phyloP scores from a whole-genome alignment of 208 protist species.

The Leishmania martiniquensis region DNA sequence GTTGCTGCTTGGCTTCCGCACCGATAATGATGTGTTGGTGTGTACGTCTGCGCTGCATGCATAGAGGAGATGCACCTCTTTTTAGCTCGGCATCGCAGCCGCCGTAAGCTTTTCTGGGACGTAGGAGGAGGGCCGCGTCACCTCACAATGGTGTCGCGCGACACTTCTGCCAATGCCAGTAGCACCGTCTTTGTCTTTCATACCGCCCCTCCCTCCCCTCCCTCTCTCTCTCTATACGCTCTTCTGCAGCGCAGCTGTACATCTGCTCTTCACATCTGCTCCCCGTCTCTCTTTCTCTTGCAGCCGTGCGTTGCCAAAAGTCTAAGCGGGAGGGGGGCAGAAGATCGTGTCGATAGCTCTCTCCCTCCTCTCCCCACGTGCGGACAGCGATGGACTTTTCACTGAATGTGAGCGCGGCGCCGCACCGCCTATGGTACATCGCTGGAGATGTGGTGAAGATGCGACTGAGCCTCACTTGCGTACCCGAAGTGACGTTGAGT shows the following conservation, averaged over 20 bases:
- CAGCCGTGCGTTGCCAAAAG: too few relatives aligned
- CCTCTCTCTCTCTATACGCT: too few relatives aligned
- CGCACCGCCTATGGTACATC: constrained; percentile 68
- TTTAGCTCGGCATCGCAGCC: neutral
- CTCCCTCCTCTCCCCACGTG: neutral
- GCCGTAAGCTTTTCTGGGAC: neutral
- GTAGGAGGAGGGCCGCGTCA: neutral
- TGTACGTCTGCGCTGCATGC: neutral
- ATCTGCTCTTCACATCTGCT: neutral
- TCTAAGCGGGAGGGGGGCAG: too few relatives aligned
- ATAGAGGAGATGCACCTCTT: neutral
- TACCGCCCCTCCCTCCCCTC: neutral
- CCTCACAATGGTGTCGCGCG: neutral
- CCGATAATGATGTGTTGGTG: too few relatives aligned
- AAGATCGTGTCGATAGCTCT: too few relatives aligned
- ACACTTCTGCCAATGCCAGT: neutral
- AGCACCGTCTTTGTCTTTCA: neutral
- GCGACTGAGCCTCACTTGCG: constrained; percentile 38
- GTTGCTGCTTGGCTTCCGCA: too few relatives aligned
- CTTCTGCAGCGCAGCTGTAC: too few relatives aligned
- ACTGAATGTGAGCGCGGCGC: constrained; percentile 16
- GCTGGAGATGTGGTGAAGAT: constrained; percentile 63
- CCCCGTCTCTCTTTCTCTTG: too few relatives aligned
- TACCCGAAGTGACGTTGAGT: constrained; percentile 23
- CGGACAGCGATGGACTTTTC: constrained; percentile 17